Base-by-base conservation (phyloP, 805 yeast genomes). In the Nakazawaea peltata region DNA sequence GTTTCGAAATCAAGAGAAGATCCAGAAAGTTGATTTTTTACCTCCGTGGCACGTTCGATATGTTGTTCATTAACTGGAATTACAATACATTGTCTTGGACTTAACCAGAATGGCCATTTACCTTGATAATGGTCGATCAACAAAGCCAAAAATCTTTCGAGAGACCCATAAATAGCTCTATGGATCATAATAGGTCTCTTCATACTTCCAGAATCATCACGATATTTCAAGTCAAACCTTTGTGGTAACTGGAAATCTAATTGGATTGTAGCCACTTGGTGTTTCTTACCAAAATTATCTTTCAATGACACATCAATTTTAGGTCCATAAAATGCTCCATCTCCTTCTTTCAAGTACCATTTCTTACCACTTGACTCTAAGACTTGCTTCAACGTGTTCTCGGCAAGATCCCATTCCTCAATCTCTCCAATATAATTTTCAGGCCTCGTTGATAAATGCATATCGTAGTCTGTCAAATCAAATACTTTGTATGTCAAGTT, bases 311-410 rank as follows among this genome's bases (percentile, higher is more conserved):
- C 71, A 56, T 92, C 98, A 41, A 92, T 86, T 53, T 90, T 90
- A 19, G 98, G 98, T 0, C 98, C 98, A 60, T 92, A 92, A 50
- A 81, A 81, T 1, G 92, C 99, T 23, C 98, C 98, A 56, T 92
- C 99, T n/a, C 94, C 95, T 42, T 77, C 84, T 44, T 87, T 77
- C 7, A 84, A 47, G 13, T 68, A 53, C 94, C 95, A 88, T 4
- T 61, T 54, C 4, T 36, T 40, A 1, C 77, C 77, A 10, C 68
- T 58, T 11, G 62, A 61, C 10, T 56, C 47, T 31, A 92, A 56
- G 1, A 84, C 88, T 1, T 54, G 48, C 19, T 68, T 68, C 40
- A 92, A 63, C 35, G 75, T 75, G 5, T 45, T 27, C 52, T 92
- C 98, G 1, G 99, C 98, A 15, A 56, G 57, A 41, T 82, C 64